Percentiles rank a stretch among this genome's conserved stretches.
These are phyloP conservation scores for Aurantiochytrium sp. DNA, from an alignment of 108 stramenopile species.

Conservation along the genomic window DNA sequence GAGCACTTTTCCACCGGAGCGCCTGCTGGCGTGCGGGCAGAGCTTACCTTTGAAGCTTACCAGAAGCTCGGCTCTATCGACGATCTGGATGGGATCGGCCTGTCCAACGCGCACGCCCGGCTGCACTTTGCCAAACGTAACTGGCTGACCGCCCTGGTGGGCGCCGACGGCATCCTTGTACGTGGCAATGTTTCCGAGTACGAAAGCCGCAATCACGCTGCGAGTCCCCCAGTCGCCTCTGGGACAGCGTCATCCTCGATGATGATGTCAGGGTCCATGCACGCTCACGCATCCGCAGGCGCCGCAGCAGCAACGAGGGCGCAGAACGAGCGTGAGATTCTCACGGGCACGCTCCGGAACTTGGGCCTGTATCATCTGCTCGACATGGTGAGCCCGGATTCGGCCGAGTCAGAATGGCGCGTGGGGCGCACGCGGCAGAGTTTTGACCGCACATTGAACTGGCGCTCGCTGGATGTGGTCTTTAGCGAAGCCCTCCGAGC, in stretches of 20 bases:
- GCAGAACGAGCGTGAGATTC: not conserved
- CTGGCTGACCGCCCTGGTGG: not conserved
- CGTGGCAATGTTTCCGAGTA: not conserved
- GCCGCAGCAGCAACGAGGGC: too few species aligned
- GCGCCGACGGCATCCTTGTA: not conserved
- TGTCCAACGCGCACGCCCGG: not conserved
- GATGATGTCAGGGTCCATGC: too few species aligned
- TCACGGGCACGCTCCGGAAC: not conserved
- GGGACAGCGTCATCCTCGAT: too few species aligned
- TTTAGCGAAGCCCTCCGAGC: not conserved
- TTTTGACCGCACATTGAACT: not conserved
- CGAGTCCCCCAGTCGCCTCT: too few species aligned
- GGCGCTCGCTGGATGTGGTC: not conserved
- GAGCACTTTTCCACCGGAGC: not conserved
- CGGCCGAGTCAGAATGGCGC: not conserved
- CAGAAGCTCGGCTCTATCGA: not conserved
- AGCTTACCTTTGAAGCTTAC: not conserved
- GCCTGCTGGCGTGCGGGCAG: not conserved
- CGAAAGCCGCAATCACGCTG: too few species aligned
- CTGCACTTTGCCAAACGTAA: not conserved
- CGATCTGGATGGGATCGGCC: not conserved
- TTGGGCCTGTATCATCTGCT: not conserved
- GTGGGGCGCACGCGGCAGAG: not conserved
- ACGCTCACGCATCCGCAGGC: too few species aligned
- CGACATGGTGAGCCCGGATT: not conserved